Evolutionary conservation across 768 basidiomycete genomes (phyloP).

Genomic region (Termitomyces sp.): DNA sequence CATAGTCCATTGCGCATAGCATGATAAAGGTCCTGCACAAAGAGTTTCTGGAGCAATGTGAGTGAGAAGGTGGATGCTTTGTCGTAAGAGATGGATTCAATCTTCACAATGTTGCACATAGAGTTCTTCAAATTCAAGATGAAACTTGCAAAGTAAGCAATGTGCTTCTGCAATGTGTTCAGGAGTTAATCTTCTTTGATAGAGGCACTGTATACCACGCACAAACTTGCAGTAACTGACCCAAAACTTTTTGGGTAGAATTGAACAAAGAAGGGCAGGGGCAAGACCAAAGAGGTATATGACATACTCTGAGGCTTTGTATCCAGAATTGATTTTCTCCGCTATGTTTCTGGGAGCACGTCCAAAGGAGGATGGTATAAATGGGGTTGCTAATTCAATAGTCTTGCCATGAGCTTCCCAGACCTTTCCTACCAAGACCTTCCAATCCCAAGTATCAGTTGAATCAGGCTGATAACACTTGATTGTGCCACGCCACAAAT

Average conservation of each 20-base stretch:
- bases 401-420: no score
- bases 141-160: conserved; percentile 1
- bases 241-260: conserved; percentile 23
- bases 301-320: not conserved
- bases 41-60: conserved; percentile 3
- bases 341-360: conserved; percentile 26
- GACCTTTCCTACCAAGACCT: no score
- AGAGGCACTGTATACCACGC: conserved; percentile 18
- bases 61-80: not conserved
- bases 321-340: conserved; percentile 23
- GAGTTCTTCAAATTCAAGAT: not conserved
- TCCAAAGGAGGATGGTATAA: conserved; percentile 19
- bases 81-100: conserved; percentile 7
- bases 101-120: conserved; percentile 1
- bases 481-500: no score
- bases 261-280: conserved; percentile 19
- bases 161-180: conserved; percentile 1
- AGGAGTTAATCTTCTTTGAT: conserved; percentile 16
- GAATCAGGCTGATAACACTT: no score
- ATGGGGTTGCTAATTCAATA: not conserved
- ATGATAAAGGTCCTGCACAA: not conserved
- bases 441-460: no score
- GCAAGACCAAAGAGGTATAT: conserved; percentile 16
- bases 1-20: conserved; percentile 11
- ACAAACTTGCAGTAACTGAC: conserved; percentile 25